Percentiles rank a stretch among this genome's conserved stretches.
Conservation (phyloP, 192 early-diverging fungal genomes). For the Gryganskiella cystojenkinii region DNA sequence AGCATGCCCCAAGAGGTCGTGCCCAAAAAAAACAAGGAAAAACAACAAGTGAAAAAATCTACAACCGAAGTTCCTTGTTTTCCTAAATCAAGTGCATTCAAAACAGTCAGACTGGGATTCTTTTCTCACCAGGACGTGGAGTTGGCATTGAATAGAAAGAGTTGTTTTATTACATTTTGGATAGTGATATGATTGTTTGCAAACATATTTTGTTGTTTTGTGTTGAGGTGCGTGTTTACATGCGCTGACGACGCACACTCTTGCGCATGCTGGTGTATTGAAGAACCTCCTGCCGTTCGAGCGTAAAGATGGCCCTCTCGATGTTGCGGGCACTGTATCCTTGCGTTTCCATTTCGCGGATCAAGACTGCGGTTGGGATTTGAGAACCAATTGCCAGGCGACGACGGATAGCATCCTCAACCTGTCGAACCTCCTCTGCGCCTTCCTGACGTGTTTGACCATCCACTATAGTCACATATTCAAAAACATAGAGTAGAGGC, state of each 20-base stretch:
- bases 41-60: too few relatives aligned
- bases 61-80: too few relatives aligned
- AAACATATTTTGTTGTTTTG: neutral
- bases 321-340: constrained; percentile 59
- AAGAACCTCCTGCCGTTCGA: constrained; percentile 83
- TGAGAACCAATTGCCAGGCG: constrained; percentile 91
- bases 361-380: constrained; percentile 61
- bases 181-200: neutral
- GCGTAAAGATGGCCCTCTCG: constrained; percentile 79
- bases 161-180: too few relatives aligned
- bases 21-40: too few relatives aligned
- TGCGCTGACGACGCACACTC: constrained; percentile 44
- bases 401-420: constrained; percentile 86
- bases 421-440: constrained; percentile 76
- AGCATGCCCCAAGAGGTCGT: too few relatives aligned
- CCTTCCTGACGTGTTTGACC: constrained; percentile 84
- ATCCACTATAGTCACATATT: constrained; percentile 61
- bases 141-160: neutral
- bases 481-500: neutral
- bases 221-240: too few relatives aligned
- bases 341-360: constrained; percentile 58
- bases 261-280: constrained; percentile 85
- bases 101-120: too few relatives aligned
- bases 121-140: neutral
- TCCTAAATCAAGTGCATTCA: too few relatives aligned